Percentiles rank a stretch among this genome's conserved stretches.
These are phyloP conservation scores for Colletotrichum higginsianum DNA, from an alignment of 2,329 filamentous ascomycete genomes.

Conservation along the genomic window DNA sequence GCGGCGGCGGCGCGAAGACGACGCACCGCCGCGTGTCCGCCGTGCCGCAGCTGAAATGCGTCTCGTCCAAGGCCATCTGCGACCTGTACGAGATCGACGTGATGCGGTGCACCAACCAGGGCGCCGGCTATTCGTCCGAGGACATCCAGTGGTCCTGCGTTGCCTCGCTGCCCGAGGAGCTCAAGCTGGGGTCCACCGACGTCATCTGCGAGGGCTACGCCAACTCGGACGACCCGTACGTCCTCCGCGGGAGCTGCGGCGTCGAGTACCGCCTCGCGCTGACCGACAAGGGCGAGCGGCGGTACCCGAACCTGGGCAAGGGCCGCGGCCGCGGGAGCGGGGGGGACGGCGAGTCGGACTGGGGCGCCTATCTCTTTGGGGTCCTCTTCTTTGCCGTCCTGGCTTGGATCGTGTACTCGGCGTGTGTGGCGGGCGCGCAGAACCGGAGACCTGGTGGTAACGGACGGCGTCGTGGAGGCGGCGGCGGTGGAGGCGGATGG, in stretches of 20 bases:
- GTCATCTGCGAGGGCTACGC: slow-evolving; percentile 94
- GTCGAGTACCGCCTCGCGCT: slow-evolving; percentile 89
- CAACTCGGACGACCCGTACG: slow-evolving; percentile 81
- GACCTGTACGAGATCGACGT: slow-evolving; percentile 81
- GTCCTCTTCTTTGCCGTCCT: slow-evolving; percentile 73
- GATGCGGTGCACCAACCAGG: slow-evolving; percentile 92
- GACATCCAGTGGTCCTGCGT: slow-evolving; percentile 94
- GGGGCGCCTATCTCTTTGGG: slow-evolving; percentile 68
- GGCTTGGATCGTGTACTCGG: slow-evolving; percentile 74
- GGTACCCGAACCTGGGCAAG: slow-evolving; percentile 71
- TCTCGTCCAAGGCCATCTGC: slow-evolving; percentile 76
- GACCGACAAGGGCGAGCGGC: slow-evolving; percentile 81
- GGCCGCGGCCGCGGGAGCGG: slow-evolving; percentile 54
- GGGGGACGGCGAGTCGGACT: slow-evolving; percentile 50
- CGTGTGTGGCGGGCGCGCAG: slow-evolving; percentile 53
- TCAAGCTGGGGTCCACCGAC: slow-evolving; percentile 86
- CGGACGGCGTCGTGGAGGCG: slow-evolving; percentile 56
- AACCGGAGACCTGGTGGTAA: slow-evolving; percentile 49
- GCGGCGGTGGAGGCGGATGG: slow-evolving; percentile 59
- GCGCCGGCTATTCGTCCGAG: slow-evolving; percentile 82
- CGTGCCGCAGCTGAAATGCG: slow-evolving; percentile 84
- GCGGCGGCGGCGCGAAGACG: slow-evolving; percentile 74
- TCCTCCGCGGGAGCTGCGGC: slow-evolving; percentile 93
- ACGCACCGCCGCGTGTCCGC: slow-evolving; percentile 82
- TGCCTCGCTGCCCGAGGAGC: slow-evolving; percentile 71